These are phyloP conservation scores for Balakata baccata DNA, from an alignment of 345 rosid genomes.

Conservation along the genomic window DNA sequence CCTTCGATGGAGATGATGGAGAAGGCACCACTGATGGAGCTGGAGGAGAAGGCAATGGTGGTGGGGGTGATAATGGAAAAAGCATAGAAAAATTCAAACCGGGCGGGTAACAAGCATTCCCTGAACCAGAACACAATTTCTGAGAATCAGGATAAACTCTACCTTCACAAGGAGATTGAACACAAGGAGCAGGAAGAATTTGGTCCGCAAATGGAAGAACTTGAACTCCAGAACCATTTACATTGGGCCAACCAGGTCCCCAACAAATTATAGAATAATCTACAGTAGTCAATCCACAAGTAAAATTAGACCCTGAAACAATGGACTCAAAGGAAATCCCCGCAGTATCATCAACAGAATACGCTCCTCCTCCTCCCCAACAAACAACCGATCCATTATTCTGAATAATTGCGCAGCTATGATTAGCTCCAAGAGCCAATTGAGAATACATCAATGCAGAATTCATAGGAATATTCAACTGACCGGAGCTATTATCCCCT, in stretches of 20 bases:
- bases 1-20: slow-evolving; percentile 28
- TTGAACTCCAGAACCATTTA: slow-evolving; percentile 9
- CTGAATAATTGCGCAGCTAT: slow-evolving; percentile 53
- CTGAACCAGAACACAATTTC: slow-evolving; percentile 50
- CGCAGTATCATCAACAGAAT: slow-evolving; percentile 30
- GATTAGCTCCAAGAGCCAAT: slow-evolving; percentile 55
- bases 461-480: slow-evolving; percentile 47
- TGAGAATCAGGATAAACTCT: slow-evolving; percentile 45
- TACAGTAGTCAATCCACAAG: slow-evolving; percentile 56
- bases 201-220: slow-evolving; percentile 38
- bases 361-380: slow-evolving; percentile 61
- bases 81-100: slow-evolving; percentile 3
- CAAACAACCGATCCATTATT: slow-evolving; percentile 54
- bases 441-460: slow-evolving; percentile 34
- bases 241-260: slow-evolving; percentile 56
- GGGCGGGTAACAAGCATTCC: slow-evolving; percentile 52
- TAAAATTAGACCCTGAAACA: slow-evolving; percentile 61
- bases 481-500: slow-evolving; percentile 55
- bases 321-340: slow-evolving; percentile 51
- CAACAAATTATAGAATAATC: slow-evolving; percentile 62
- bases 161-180: slow-evolving; percentile 40
- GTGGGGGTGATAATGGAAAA: slow-evolving; percentile 5
- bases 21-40: slow-evolving; percentile 3
- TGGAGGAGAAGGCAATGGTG: not conserved
- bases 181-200: slow-evolving; percentile 80